Evolutionary conservation across 371 early-diverging fungal species (phyloP).

Genomic region (Mortierella sp.): DNA sequence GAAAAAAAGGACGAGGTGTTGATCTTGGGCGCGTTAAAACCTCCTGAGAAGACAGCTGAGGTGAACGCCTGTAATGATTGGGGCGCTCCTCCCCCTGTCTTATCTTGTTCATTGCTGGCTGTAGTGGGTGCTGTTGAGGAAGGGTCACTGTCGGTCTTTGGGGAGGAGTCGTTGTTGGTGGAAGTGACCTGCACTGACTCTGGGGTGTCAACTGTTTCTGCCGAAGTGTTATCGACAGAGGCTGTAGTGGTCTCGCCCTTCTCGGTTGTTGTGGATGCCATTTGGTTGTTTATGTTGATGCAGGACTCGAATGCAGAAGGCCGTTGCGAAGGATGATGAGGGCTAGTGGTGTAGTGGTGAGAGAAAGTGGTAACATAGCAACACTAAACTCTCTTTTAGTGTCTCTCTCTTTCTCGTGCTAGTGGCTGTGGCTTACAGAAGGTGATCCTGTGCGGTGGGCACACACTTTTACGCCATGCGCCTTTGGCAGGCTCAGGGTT

Average conservation of each 20-base stretch:
- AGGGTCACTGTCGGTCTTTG: background rate
- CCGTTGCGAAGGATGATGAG: background rate
- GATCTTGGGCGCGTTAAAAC: slow-evolving; percentile 42
- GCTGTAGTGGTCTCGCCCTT: background rate
- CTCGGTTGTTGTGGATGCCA: slow-evolving; percentile 5
- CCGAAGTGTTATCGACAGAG: background rate
- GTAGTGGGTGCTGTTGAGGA: background rate
- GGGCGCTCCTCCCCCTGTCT: background rate
- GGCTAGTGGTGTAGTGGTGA: background rate
- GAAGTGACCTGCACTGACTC: background rate
- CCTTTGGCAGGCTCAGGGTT: background rate
- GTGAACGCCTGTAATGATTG: slow-evolving; percentile 29
- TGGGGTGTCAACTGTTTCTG: background rate
- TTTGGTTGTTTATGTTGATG: background rate
- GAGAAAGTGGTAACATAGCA: background rate
- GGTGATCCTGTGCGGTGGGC: background rate
- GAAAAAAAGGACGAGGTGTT: slow-evolving; percentile 53
- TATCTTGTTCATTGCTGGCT: background rate
- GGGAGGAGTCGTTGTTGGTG: background rate
- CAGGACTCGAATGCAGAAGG: background rate
- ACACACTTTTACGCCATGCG: background rate
- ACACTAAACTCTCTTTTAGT: background rate
- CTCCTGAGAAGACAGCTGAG: slow-evolving; percentile 22
- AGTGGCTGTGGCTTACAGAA: slow-evolving; percentile 22
- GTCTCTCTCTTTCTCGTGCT: background rate